Conservation (phyloP, 1,284 basidiomycete genomes). For the Ceratorhiza oryzae-sativae region DNA sequence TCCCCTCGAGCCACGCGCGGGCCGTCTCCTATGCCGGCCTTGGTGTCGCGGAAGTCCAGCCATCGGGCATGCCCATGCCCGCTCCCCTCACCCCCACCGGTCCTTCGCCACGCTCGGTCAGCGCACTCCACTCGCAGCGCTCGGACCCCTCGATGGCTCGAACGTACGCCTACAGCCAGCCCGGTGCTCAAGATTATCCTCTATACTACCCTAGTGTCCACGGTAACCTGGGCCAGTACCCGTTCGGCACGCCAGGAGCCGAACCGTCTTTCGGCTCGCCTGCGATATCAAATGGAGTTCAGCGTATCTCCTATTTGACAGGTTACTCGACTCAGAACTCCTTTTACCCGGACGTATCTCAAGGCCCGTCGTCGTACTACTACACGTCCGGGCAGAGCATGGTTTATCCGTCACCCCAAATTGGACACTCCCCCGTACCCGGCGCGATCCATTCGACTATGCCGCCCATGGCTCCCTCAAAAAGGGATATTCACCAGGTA, state of each 20-base stretch:
- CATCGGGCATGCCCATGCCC: constrained; percentile 28
- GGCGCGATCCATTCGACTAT: constrained; percentile 57
- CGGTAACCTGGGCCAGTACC: constrained; percentile 47
- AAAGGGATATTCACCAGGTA: constrained; percentile 66
- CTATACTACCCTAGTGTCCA: constrained; percentile 35
- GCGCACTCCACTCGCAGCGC: constrained; percentile 14
- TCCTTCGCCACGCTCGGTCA: constrained; percentile 8
- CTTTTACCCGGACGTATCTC: constrained; percentile 60
- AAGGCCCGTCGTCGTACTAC: constrained; percentile 63
- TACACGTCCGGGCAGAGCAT: constrained; percentile 65
- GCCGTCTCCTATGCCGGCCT: constrained; percentile 32
- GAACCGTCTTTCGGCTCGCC: constrained; percentile 63
- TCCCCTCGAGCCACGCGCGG: constrained; percentile 22
- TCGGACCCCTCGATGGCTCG: constrained; percentile 28
- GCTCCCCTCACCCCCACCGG: constrained; percentile 6
- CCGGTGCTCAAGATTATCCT: constrained; percentile 41
- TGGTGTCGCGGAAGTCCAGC: constrained; percentile 21
- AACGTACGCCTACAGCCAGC: constrained; percentile 58
- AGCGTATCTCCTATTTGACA: constrained; percentile 27
- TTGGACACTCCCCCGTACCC: constrained; percentile 19
- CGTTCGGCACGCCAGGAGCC: constrained; percentile 56
- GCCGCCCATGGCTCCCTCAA: constrained; percentile 53
- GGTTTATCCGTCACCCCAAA: constrained; percentile 56
- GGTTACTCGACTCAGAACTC: constrained; percentile 46
- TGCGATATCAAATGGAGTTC: constrained; percentile 52